Evolutionary conservation across 306 rosid species (phyloP).

Genomic region (Glycine soja): DNA sequence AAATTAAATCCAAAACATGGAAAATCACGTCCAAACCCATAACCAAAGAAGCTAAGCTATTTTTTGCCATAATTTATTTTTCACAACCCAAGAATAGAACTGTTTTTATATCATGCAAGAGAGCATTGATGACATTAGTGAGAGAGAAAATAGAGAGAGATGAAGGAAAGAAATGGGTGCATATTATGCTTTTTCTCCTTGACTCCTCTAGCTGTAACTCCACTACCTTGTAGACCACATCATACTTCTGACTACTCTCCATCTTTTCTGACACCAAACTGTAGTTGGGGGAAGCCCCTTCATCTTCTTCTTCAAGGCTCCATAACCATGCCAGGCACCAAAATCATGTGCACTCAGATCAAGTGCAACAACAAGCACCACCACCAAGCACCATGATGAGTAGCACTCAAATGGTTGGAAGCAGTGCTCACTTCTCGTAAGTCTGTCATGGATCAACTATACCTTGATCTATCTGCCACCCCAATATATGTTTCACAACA

Average conservation of each 20-base stretch:
- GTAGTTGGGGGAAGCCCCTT: not conserved
- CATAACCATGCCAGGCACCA: constrained; percentile 34
- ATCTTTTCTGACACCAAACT: not conserved
- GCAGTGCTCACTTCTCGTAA: constrained; percentile 60
- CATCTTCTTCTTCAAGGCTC: not conserved
- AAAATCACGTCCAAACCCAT: too few relatives aligned
- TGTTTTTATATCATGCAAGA: not conserved
- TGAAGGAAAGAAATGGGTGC: not conserved
- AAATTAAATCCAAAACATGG: too few relatives aligned
- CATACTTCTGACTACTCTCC: not conserved
- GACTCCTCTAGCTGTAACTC: constrained; percentile 13
- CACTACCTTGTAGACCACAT: not conserved
- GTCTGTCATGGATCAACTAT: constrained; percentile 49
- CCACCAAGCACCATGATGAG: not conserved
- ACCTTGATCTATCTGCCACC: not conserved
- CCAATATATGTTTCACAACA: constrained; percentile 14
- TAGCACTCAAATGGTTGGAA: not conserved
- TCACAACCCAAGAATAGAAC: too few relatives aligned
- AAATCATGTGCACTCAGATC: not conserved
- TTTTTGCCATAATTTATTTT: too few relatives aligned
- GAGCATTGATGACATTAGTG: not conserved
- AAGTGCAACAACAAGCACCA: not conserved
- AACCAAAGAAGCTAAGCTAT: too few relatives aligned
- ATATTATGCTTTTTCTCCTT: not conserved
- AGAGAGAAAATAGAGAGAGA: not conserved